Evolutionary conservation across 139 green algal genomes (phyloP).

Genomic region (Haematococcus sp.): DNA sequence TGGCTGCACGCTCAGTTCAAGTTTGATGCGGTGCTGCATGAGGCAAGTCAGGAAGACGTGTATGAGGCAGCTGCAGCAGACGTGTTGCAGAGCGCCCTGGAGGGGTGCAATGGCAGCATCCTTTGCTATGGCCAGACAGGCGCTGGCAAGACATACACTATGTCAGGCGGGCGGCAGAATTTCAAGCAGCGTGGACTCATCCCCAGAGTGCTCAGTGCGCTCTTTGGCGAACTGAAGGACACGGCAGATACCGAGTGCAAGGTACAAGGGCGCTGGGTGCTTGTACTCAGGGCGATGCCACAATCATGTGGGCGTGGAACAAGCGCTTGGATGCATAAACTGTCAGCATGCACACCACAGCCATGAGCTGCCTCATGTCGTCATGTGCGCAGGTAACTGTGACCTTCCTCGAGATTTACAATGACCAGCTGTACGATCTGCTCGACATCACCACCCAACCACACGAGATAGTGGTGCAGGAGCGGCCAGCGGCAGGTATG

Average conservation of each 20-base stretch:
- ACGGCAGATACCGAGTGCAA: constrained; percentile 20
- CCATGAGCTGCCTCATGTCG: too few species aligned
- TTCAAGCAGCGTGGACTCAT: constrained; percentile 66
- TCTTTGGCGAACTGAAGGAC: constrained; percentile 44
- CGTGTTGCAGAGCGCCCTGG: constrained; percentile 57
- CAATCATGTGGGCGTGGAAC: too few species aligned
- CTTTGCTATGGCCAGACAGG: constrained; percentile 78
- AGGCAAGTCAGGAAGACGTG: constrained; percentile 62
- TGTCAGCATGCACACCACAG: too few species aligned
- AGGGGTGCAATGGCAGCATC: constrained; percentile 78
- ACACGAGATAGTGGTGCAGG: constrained; percentile 29
- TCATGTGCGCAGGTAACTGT: constrained; percentile 37
- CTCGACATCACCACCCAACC: constrained; percentile 58
- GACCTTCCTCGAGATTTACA: constrained; percentile 74
- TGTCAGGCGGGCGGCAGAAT: constrained; percentile 44
- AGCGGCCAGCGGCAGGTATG: too few species aligned
- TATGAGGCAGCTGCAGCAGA: constrained; percentile 53
- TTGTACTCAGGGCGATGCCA: too few species aligned
- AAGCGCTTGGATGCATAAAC: too few species aligned
- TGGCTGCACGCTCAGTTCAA: constrained; percentile 44
- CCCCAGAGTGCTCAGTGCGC: constrained; percentile 44
- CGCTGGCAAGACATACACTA: constrained; percentile 70
- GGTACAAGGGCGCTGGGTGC: too few species aligned
- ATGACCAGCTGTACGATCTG: constrained; percentile 67
- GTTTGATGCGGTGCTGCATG: constrained; percentile 70